Evolutionary conservation across 2,329 filamentous ascomycete genomes (phyloP).

Genomic region (Fusarium bactridioides): DNA sequence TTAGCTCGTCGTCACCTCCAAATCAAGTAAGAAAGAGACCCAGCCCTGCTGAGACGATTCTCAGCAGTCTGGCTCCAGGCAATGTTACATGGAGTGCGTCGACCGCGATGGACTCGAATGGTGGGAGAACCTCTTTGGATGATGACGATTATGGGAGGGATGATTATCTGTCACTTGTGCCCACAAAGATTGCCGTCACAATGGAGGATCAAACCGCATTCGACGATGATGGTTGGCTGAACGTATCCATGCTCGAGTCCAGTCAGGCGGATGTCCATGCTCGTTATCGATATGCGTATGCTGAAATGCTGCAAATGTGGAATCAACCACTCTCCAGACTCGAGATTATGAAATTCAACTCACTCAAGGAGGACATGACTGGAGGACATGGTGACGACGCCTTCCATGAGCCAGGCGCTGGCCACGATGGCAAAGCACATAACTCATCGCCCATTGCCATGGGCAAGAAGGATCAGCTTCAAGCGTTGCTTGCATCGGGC

Average conservation of each 20-base stretch:
- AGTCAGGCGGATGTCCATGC: constrained; percentile 59
- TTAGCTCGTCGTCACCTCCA: constrained; percentile 55
- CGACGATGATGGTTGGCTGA: constrained; percentile 73
- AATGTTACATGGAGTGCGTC: constrained; percentile 61
- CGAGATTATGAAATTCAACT: constrained; percentile 75
- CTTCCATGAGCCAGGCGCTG: constrained; percentile 48
- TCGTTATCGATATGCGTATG: constrained; percentile 71
- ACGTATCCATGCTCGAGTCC: constrained; percentile 64
- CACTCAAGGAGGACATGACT: constrained; percentile 59
- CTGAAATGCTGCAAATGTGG: constrained; percentile 75
- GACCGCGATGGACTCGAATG: constrained; percentile 56
- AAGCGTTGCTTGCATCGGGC: constrained; percentile 58
- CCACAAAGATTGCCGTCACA: constrained; percentile 60
- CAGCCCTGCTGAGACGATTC: constrained; percentile 68
- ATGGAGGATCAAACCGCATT: constrained; percentile 71
- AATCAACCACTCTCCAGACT: constrained; percentile 67
- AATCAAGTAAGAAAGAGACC: constrained; percentile 59
- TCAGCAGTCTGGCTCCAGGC: constrained; percentile 60
- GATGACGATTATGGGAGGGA: constrained; percentile 62
- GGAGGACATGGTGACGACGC: constrained; percentile 42
- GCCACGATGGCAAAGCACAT: constrained; percentile 49
- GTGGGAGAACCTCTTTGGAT: constrained; percentile 60
- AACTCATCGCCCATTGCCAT: constrained; percentile 62
- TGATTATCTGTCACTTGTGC: constrained; percentile 56
- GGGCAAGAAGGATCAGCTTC: constrained; percentile 62